phyloP scores from a whole-genome alignment of 73 alveolate species.

The Stentor coeruleus region DNA sequence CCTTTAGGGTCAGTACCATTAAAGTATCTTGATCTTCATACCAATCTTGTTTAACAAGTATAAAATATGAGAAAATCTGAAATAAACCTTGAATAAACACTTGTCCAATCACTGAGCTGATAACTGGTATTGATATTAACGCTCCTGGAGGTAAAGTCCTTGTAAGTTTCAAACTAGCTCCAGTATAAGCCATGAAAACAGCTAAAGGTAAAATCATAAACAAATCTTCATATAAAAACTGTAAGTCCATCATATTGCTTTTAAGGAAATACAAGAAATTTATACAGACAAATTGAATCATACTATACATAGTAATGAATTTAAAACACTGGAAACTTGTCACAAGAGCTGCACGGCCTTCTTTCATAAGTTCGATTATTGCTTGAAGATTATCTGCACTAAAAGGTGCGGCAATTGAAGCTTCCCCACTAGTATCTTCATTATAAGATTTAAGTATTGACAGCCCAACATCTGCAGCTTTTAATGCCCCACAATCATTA shows the following conservation, averaged over 20 bases:
- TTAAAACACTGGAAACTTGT: constrained; percentile 93
- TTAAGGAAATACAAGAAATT: constrained; percentile 65
- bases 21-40: constrained; percentile 30
- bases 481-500: constrained; percentile 97
- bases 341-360: constrained; percentile 94
- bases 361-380: constrained; percentile 76
- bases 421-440: constrained; percentile 84
- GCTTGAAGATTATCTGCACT: constrained; percentile 83
- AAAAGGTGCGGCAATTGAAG: constrained; percentile 98
- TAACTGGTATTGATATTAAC: constrained; percentile 81
- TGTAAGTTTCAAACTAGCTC: constrained; percentile 74
- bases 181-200: constrained; percentile 87
- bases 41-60: constrained; percentile 34
- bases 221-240: constrained; percentile 88
- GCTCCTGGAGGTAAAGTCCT: constrained; percentile 87
- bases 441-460: constrained; percentile 47
- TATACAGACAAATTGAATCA: constrained; percentile 86
- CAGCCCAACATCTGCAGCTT: constrained; percentile 95
- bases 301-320: constrained; percentile 90
- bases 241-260: constrained; percentile 73
- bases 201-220: constrained; percentile 85
- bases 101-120: constrained; percentile 74
- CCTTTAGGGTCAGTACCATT: constrained; percentile 1
- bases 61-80: constrained; percentile 42
- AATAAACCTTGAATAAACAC: constrained; percentile 39